Conservation (phyloP, 495 filamentous ascomycete genomes). For the Aspergillus ostianus region DNA sequence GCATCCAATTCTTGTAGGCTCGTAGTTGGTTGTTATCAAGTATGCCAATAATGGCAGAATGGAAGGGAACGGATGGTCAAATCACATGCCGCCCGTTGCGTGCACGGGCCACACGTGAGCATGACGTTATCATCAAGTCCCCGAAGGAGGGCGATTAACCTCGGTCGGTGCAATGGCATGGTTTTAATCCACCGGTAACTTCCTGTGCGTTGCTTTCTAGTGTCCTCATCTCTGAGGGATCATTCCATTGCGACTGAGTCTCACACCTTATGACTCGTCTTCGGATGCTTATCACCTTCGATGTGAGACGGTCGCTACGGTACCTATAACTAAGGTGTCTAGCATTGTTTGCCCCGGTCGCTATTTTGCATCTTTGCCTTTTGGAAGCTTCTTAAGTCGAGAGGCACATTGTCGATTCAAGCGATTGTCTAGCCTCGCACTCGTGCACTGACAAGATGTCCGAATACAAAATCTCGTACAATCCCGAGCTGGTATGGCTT, state of each 20-base stretch:
- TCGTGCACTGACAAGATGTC: conserved; percentile 24
- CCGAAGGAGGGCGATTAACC: conserved; percentile 1
- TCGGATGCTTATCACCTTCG: background rate
- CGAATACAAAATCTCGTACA: conserved; percentile 33
- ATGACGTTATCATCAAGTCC: conserved; percentile 8
- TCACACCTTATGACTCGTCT: background rate
- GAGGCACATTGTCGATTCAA: background rate
- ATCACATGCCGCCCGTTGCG: conserved; percentile 9
- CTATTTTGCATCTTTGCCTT: background rate
- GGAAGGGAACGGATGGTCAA: background rate
- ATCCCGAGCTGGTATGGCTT: conserved; percentile 32
- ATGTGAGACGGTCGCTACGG: too few species aligned
- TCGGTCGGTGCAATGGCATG: conserved; percentile 8
- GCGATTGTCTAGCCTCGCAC: background rate
- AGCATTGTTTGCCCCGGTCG: background rate
- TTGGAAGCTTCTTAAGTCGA: background rate
- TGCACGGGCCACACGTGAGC: conserved; percentile 9
- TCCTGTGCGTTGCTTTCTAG: background rate
- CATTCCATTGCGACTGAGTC: background rate
- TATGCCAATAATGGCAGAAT: too few species aligned
- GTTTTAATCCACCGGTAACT: background rate
- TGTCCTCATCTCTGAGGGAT: background rate
- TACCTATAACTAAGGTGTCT: too few species aligned
- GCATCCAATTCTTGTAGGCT: background rate
- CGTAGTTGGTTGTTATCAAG: too few species aligned